Evolutionary conservation across 75 land plant species (phyloP), one percentile per base, ranked within the genome.

Genomic region (Larix kaempferi): DNA sequence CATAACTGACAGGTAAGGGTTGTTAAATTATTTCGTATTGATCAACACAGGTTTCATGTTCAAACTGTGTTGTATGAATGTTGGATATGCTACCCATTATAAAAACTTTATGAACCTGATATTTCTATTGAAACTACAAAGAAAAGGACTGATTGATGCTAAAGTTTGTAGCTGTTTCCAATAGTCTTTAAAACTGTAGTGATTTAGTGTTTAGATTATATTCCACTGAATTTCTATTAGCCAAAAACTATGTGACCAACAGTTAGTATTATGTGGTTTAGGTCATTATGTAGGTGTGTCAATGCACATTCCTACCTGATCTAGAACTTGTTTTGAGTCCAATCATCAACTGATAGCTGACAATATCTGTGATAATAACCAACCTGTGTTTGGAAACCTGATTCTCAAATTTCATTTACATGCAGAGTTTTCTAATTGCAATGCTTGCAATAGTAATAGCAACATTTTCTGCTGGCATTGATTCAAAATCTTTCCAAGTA

Each of bases 391-490:
- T 62, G 62, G 39, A 59, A 65, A 62, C 21, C 35, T 56, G 21
- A 33, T 65, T n/a, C n/a, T 29, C 23, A 21, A 15, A 49, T 39
- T 57, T 27, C 23, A 25, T 76, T n/a, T 56, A 29, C 21, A 57
- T 71, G 62, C 95, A 97, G 99, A 93, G 99, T 84, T 97, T 97
- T 76, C 33, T 89, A 5, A 84, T 97, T 82, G 99, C 95, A 13
- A 61, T 97, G 29, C 76, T 88, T 60, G 94, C 90, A 5, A 92
- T 97, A 19, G 92, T 91, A 1, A 86, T 97, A 17, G 93, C 98
- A 74, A 97, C 98, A n/a, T 95, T 95, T 80, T 89, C 99, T 17
- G 91, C 99, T 15, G 99, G 99, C 57, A 86, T 93, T 27, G 99
- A 97, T 49, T 95, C 98, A 1, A 76, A 88, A 78, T 82, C 89